Evolutionary conservation across 441 rosid genomes (phyloP).

Genomic region (Populus hybrid): DNA sequence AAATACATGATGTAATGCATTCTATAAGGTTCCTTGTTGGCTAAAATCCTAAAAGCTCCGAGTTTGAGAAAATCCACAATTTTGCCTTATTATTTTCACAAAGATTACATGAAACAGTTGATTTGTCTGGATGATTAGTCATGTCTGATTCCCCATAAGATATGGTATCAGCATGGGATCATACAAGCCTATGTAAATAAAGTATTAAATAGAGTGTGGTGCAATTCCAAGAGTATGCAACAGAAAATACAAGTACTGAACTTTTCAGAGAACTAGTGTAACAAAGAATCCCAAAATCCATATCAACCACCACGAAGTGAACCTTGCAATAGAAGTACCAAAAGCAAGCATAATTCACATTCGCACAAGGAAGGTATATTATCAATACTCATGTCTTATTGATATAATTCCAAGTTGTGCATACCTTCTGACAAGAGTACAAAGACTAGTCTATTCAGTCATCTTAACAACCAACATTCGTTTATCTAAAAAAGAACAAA

Average conservation of each 20-base stretch:
- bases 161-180: not conserved
- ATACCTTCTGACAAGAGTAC: constrained; percentile 17
- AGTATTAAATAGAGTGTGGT: not conserved
- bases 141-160: not conserved
- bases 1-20: not conserved
- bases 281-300: not conserved
- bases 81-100: not conserved
- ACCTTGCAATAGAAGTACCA: not conserved
- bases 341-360: not conserved
- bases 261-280: not conserved
- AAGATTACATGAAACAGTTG: not conserved
- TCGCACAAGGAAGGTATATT: not conserved
- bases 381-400: not conserved
- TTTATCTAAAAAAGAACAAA: not conserved
- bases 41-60: not conserved
- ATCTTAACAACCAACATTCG: constrained; percentile 34
- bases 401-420: constrained; percentile 12
- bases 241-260: not conserved
- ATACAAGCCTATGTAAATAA: not conserved
- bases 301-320: not conserved
- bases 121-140: not conserved
- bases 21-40: not conserved
- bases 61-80: not conserved
- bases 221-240: not conserved
- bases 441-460: constrained; percentile 28